Evolutionary conservation across 306 rosid genomes (phyloP).

Genomic region (Datisca glomerata): DNA sequence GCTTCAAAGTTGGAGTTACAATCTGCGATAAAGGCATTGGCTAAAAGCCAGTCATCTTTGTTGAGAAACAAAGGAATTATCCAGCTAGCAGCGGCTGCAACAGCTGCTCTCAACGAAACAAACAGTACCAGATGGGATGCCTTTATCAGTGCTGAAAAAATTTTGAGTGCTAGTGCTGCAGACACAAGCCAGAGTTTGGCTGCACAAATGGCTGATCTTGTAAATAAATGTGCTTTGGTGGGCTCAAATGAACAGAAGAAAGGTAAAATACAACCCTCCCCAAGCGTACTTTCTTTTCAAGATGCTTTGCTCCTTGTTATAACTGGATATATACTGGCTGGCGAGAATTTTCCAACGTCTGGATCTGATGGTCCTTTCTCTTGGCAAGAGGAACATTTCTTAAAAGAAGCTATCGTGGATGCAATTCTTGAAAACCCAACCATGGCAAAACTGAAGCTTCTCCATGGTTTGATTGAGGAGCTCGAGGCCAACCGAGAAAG

Average conservation of each 20-base stretch:
- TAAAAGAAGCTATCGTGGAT: constrained; percentile 77
- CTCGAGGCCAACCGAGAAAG: constrained; percentile 54
- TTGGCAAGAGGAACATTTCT: constrained; percentile 87
- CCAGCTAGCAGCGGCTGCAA: constrained; percentile 71
- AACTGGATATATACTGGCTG: constrained; percentile 77
- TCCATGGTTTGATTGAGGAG: constrained; percentile 67
- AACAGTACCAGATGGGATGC: constrained; percentile 73
- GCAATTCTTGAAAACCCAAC: constrained; percentile 80
- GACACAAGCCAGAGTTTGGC: constrained; percentile 94
- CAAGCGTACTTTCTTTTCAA: constrained; percentile 60
- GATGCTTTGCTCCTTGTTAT: constrained; percentile 72
- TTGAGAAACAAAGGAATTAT: constrained; percentile 82
- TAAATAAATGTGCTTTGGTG: constrained; percentile 60
- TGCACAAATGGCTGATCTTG: constrained; percentile 75
- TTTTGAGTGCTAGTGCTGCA: constrained; percentile 51
- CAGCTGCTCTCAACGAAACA: constrained; percentile 58
- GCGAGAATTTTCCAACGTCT: constrained; percentile 82
- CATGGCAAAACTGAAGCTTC: constrained; percentile 56
- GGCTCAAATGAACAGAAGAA: constrained; percentile 39
- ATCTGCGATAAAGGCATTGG: constrained; percentile 62
- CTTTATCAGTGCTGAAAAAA: constrained; percentile 67
- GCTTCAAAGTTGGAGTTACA: constrained; percentile 56
- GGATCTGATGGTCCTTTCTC: constrained; percentile 88
- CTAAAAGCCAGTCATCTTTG: constrained; percentile 54
- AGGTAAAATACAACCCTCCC: constrained; percentile 35